phyloP scores from a whole-genome alignment of 2,329 filamentous ascomycete species.

The Clonostachys byssicola region DNA sequence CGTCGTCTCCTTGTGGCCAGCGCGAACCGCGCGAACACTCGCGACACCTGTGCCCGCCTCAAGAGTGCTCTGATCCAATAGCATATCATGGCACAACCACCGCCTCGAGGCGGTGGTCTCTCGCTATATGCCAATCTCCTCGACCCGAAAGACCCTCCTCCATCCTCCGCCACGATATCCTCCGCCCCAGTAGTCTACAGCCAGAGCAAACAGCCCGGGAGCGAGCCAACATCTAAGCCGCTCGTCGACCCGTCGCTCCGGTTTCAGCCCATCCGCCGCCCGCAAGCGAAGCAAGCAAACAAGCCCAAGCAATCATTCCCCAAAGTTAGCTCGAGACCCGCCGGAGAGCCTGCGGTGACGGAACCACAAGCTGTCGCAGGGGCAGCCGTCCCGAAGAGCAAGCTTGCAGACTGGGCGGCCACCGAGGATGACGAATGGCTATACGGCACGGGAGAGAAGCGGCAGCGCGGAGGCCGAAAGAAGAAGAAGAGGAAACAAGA shows the following conservation, averaged over 20 bases:
- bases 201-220: conserved; percentile 37
- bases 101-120: conserved; percentile 44
- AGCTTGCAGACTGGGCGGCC: conserved; percentile 76
- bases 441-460: conserved; percentile 59
- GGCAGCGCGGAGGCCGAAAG: conserved; percentile 72
- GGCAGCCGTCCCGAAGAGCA: conserved; percentile 50
- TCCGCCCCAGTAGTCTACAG: conserved; percentile 72
- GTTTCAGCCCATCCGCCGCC: conserved; percentile 83
- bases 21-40: too few species aligned
- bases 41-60: too few species aligned
- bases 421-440: conserved; percentile 78
- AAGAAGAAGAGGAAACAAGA: conserved; percentile 67
- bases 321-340: conserved; percentile 21
- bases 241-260: conserved; percentile 59
- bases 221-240: conserved; percentile 51
- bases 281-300: conserved; percentile 54
- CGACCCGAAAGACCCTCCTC: conserved; percentile 46
- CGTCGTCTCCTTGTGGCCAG: too few species aligned
- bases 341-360: conserved; percentile 12
- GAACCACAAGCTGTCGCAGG: conserved; percentile 26
- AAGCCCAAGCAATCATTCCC: conserved; percentile 58
- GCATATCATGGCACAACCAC: conserved; percentile 8
- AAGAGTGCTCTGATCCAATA: too few species aligned
- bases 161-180: conserved; percentile 63
- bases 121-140: conserved; percentile 85